Evolutionary conservation across 164 flowering plant genomes (phyloP), one percentile per base, ranked within the genome.

Genomic region (Pachysandra terminalis): DNA sequence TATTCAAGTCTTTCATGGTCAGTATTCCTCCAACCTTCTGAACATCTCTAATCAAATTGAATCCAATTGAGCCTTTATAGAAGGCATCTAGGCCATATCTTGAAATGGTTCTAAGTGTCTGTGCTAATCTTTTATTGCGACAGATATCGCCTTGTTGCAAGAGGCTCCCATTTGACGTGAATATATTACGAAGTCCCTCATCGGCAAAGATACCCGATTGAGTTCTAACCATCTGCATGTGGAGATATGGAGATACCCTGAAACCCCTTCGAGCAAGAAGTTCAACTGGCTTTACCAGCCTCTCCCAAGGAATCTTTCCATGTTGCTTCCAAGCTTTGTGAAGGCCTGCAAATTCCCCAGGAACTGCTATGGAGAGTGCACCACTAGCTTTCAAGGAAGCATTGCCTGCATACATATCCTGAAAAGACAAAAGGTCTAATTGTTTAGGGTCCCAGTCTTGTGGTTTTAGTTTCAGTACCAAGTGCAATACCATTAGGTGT

Each of bases 281-380:
- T 21, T 54, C 76, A 19, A 88, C 87, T 12, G 91, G 94, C 27
- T 5, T 60, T 1, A 87, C 79, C n/a, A 89, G 81, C 61, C 78
- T 82, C 61, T 70, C 53, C 95, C 91, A 86, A 10, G 84, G 81
- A 28, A 87, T 80, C 64, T 62, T 73, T 5, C 90, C 90, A 65
- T 84, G 68, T 62, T 73, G 73, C 61, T 76, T 67, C 92, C 95
- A 89, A 19, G 86, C 89, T 62, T 77, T 19, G 23, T 77, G 66
- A 35, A 89, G 85, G 52, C 92, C 90, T 19, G 85, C 87, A 8
- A 86, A 68, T 62, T 87, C 86, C 21, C 87, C 87, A 0, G 90
- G 91, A 63, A 85, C 86, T 19, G 78, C 94, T 24, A 85, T 56
- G 9, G 89, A 84, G 53, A 89, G 82, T 16, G 78, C 68, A n/a